phyloP scores from a whole-genome alignment of 2,329 filamentous ascomycete genomes.

The Alternaria consortialis region DNA sequence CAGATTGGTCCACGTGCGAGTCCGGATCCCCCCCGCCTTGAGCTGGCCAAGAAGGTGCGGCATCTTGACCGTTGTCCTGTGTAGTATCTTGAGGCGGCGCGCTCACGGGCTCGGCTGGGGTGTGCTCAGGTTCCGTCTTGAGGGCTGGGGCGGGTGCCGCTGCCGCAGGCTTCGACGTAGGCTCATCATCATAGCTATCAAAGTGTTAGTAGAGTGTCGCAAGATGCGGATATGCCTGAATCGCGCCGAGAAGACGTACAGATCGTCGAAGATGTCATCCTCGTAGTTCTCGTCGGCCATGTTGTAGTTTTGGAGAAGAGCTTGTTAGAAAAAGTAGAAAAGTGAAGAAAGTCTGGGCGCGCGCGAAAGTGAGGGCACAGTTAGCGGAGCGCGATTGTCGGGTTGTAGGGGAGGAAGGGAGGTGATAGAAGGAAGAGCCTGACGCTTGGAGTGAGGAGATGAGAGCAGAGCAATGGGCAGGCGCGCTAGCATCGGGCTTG shows the following conservation, averaged over 20 bases:
- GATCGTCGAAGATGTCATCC: conserved; percentile 93
- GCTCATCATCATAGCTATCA: conserved; percentile 54
- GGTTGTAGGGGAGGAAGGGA: neutral
- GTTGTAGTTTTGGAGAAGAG: conserved; percentile 9
- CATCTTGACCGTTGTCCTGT: conserved; percentile 24
- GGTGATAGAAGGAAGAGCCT: conserved; percentile 34
- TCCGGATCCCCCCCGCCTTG: conserved; percentile 33
- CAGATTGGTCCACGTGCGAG: conserved; percentile 43
- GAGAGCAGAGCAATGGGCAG: conserved; percentile 23
- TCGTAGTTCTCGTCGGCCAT: conserved; percentile 90
- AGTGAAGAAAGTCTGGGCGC: neutral
- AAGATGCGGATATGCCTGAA: neutral
- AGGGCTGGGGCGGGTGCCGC: conserved; percentile 32
- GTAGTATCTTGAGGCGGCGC: conserved; percentile 29
- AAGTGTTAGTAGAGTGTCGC: conserved; percentile 20
- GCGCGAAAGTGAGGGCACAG: neutral
- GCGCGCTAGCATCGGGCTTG: conserved; percentile 31
- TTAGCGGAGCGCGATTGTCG: neutral
- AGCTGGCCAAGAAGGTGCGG: conserved; percentile 30
- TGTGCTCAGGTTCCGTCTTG: conserved; percentile 34
- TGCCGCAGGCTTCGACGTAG: conserved; percentile 41
- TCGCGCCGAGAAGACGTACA: conserved; percentile 67
- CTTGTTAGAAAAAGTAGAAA: neutral
- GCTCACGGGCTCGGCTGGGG: conserved; percentile 26
- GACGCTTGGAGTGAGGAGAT: conserved; percentile 34